Conservation (phyloP, 1,284 basidiomycete genomes). For the Golubevia sp. region DNA sequence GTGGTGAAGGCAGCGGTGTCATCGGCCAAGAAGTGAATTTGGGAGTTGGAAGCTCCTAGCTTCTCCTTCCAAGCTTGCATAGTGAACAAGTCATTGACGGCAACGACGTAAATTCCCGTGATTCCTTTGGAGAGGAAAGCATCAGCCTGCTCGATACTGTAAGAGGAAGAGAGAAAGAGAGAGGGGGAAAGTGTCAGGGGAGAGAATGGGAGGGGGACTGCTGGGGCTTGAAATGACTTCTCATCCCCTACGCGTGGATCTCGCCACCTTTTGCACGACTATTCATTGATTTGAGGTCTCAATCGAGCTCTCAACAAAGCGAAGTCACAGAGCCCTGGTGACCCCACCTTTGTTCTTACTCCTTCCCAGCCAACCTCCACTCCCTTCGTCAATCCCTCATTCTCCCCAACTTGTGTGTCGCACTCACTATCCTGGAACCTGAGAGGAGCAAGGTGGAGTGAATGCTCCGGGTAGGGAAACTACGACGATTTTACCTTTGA, state of each 20-base stretch:
- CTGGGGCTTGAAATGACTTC: too few species aligned
- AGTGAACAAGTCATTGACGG: conserved; percentile 54
- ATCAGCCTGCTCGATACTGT: conserved; percentile 28
- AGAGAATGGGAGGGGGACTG: too few species aligned
- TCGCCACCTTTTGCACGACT: too few species aligned
- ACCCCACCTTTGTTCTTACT: too few species aligned
- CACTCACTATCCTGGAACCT: conserved; percentile 47
- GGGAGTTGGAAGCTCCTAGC: conserved; percentile 23
- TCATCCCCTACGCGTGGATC: too few species aligned
- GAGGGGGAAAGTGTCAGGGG: neutral
- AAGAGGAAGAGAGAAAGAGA: neutral
- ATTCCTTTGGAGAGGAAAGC: conserved; percentile 48
- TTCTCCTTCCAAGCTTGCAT: conserved; percentile 56
- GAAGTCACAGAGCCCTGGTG: too few species aligned
- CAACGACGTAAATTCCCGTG: conserved; percentile 43
- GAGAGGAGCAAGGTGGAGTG: conserved; percentile 47
- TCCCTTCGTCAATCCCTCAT: too few species aligned
- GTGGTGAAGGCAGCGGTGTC: conserved; percentile 55
- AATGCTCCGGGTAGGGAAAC: conserved; percentile 30
- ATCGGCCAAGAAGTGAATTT: conserved; percentile 51
- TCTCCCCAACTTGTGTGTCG: too few species aligned
- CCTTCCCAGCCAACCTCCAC: too few species aligned
- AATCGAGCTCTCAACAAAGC: too few species aligned
- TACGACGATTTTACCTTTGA: conserved; percentile 18
- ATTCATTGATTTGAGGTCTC: too few species aligned